Percentiles rank a stretch among this genome's conserved stretches.
Evolutionary conservation across 108 stramenopile species (phyloP).

Genomic region (Phaeodactylum tricornutum): DNA sequence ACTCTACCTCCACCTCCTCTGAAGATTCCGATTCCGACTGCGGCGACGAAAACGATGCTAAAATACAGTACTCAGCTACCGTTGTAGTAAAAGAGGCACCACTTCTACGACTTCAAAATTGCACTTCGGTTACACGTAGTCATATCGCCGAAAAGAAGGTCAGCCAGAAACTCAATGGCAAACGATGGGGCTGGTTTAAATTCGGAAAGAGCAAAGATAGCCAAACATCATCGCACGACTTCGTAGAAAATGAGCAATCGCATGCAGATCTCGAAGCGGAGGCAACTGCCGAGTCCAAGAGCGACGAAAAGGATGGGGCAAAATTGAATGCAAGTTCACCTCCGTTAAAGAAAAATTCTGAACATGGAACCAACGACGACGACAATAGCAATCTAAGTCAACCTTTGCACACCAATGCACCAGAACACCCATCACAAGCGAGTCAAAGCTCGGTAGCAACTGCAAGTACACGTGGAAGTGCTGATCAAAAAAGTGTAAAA

Average conservation of each 20-base stretch:
- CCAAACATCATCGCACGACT: background rate
- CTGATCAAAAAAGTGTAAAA: no score
- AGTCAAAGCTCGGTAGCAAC: no score
- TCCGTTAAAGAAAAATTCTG: no score
- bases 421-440: no score
- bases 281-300: background rate
- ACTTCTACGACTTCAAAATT: conserved; percentile 9
- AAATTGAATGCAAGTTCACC: background rate
- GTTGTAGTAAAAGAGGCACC: conserved; percentile 10
- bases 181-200: conserved; percentile 1
- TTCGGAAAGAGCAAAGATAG: background rate
- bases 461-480: no score
- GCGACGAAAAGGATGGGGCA: background rate
- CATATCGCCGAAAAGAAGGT: background rate
- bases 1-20: no score
- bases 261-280: background rate
- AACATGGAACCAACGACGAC: no score
- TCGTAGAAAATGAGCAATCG: background rate
- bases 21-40: no score
- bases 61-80: no score
- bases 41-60: no score
- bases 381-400: no score
- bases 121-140: conserved; percentile 6
- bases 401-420: no score
- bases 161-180: background rate